Evolutionary conservation across 2,329 filamentous ascomycete genomes (phyloP).

Genomic region (Nigrograna mackinnonii): DNA sequence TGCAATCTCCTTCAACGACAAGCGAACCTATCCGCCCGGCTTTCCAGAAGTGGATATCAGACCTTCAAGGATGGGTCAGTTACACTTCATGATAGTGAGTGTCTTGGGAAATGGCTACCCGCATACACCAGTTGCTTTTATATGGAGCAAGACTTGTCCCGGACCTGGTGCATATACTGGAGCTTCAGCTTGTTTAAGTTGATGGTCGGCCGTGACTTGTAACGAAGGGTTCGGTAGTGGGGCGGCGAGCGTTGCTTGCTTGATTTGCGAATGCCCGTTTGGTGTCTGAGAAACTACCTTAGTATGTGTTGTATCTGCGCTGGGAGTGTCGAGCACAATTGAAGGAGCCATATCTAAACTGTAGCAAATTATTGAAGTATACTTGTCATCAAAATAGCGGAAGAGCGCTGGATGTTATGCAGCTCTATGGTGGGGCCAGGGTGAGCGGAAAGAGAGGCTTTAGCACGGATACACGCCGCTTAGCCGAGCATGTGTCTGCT

Average conservation of each 20-base stretch:
- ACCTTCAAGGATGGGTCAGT: slow-evolving; percentile 42
- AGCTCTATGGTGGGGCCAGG: too few relatives aligned
- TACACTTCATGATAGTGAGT: background rate
- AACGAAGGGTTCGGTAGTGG: slow-evolving; percentile 56
- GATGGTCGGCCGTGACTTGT: slow-evolving; percentile 64
- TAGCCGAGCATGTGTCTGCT: too few relatives aligned
- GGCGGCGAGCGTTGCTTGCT: slow-evolving; percentile 19
- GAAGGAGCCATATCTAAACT: slow-evolving; percentile 19
- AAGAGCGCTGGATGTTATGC: too few relatives aligned
- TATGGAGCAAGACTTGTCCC: slow-evolving; percentile 63
- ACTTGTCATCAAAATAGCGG: too few relatives aligned
- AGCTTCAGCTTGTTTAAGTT: slow-evolving; percentile 59
- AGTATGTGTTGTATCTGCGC: slow-evolving; percentile 3
- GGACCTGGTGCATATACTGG: slow-evolving; percentile 58
- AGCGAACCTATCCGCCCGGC: slow-evolving; percentile 65
- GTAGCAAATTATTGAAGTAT: too few relatives aligned
- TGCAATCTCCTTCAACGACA: slow-evolving; percentile 65
- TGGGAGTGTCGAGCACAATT: slow-evolving; percentile 8
- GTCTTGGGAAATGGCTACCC: slow-evolving; percentile 48
- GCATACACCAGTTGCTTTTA: slow-evolving; percentile 67
- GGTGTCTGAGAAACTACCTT: slow-evolving; percentile 9
- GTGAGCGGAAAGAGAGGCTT: too few relatives aligned
- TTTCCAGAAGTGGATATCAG: slow-evolving; percentile 72
- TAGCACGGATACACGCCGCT: too few relatives aligned
- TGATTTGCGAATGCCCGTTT: slow-evolving; percentile 10